phyloP scores from a whole-genome alignment of 202 grass and related monocot species.

The Hordeum pubiflorum region DNA sequence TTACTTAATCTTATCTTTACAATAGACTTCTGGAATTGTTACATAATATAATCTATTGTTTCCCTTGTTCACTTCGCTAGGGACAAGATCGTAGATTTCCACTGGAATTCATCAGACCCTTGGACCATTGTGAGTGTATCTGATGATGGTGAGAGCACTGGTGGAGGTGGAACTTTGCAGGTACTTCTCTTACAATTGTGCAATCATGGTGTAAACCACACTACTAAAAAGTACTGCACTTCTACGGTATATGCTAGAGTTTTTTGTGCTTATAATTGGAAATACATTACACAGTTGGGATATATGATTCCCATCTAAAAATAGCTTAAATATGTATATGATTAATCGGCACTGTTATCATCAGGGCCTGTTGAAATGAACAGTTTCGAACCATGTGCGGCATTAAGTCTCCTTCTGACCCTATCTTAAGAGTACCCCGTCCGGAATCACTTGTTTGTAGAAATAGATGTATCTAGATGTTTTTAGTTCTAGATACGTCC shows the following conservation, averaged over 20 bases:
- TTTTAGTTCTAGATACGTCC: too few relatives aligned
- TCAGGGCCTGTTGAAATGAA: neutral
- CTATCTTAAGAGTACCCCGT: neutral
- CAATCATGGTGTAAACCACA: neutral
- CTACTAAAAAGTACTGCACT: neutral
- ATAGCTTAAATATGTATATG: neutral
- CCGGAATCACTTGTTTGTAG: too few relatives aligned
- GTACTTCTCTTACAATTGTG: conserved; percentile 21
- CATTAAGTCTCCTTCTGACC: neutral
- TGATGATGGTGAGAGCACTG: conserved; percentile 72
- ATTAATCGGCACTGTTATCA: neutral
- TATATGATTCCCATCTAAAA: neutral
- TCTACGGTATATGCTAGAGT: neutral
- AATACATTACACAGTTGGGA: neutral
- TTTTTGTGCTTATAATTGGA: neutral
- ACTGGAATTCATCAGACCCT: conserved; percentile 86
- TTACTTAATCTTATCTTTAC: neutral
- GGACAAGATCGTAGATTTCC: conserved; percentile 85
- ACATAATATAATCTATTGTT: neutral
- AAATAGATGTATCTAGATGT: too few relatives aligned
- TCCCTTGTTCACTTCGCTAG: conserved; percentile 32
- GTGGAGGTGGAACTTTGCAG: conserved; percentile 88
- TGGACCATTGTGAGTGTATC: conserved; percentile 95
- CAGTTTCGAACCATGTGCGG: neutral
- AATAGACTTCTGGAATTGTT: neutral